phyloP scores from a whole-genome alignment of 352 stramenopile species.

The Pythium guiyangense region DNA sequence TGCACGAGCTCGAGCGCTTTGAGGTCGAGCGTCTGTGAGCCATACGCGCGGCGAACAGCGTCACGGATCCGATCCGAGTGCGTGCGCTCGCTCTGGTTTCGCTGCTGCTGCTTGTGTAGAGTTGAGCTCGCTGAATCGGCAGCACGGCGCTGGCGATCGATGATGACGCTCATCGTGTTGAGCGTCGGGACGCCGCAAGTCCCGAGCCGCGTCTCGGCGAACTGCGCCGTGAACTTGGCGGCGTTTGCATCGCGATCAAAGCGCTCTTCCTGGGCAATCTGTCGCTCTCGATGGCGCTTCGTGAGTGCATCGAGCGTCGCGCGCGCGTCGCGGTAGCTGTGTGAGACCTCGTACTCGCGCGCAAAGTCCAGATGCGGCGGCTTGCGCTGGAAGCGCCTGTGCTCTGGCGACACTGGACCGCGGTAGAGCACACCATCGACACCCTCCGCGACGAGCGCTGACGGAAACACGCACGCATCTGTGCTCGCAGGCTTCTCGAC shows the following conservation, averaged over 20 bases:
- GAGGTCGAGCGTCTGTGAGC: conserved; percentile 53
- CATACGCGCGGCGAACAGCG: conserved; percentile 46
- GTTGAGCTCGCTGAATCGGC: conserved; percentile 3
- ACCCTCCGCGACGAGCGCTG: conserved; percentile 17
- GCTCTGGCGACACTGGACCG: conserved; percentile 6
- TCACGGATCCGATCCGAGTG: conserved; percentile 19
- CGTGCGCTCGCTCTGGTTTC: not conserved
- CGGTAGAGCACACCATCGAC: conserved; percentile 54
- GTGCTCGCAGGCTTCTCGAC: not conserved
- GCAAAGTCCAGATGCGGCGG: conserved; percentile 46
- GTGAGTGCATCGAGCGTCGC: conserved; percentile 40
- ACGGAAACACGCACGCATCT: conserved; percentile 18
- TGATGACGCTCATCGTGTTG: conserved; percentile 56
- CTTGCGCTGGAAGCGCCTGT: conserved; percentile 41
- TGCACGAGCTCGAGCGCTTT: conserved; percentile 62
- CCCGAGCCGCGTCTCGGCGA: conserved; percentile 54
- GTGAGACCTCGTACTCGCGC: conserved; percentile 39
- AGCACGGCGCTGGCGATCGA: conserved; percentile 32
- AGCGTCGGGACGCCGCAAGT: conserved; percentile 57
- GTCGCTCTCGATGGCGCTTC: conserved; percentile 40
- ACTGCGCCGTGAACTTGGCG: conserved; percentile 40
- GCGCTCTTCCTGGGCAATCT: conserved; percentile 48
- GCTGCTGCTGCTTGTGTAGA: not conserved
- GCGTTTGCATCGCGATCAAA: conserved; percentile 34
- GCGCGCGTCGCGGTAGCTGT: conserved; percentile 44